Base-by-base conservation (phyloP, 352 stramenopile genomes). In the Phytophthora cajani region DNA sequence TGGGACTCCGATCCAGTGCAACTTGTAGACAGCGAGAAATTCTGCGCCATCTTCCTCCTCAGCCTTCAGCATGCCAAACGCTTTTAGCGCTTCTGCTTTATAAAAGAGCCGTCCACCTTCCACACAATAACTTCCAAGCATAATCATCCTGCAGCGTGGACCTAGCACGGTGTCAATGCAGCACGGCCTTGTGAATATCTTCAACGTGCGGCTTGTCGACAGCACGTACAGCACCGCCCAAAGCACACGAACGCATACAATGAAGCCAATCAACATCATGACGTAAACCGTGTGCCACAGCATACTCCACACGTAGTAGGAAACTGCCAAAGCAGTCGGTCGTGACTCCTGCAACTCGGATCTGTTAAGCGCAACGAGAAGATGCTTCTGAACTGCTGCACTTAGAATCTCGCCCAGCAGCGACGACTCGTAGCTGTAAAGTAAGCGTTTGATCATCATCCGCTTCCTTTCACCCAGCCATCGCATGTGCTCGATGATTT, bases 221-320 rank as follows among this genome's bases (percentile, higher is more conserved):
- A 50, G n/a, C 11, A 55, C 40, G 17, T 62, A 71, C 2, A 44
- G 3, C 4, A 51, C 16, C 12, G 64, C 57, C 25, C 25, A 61
- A 17, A 42, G 1, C 5, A 49, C 38, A 9, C 58, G 51, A 23
- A 68, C 64, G 7, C 46, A n/a, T 16, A 71, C 27, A 14, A 77
- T 71, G 42, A 65, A 65, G 3, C 25, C 11, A 11, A 74, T 62
- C 0, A 77, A 40, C 5, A 57, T 60, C n/a, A 71, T 23, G 11
- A 74, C 65, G 25, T 64, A 67, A 17, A 63, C 17, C 1, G 47
- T 57, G 12, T 77, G 65, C 5, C 70, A 57, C 14, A 71, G 25
- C 0, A 77, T 55, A 42, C 70, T 74, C 65, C 60, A 74, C 21
- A 62, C 42, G 51, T 77, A 77, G 21, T 74, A 77, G 2, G 60